These are phyloP conservation scores for Amaranthus hypochondriacus DNA, from an alignment of 148 eudicot species.

Conservation along the genomic window DNA sequence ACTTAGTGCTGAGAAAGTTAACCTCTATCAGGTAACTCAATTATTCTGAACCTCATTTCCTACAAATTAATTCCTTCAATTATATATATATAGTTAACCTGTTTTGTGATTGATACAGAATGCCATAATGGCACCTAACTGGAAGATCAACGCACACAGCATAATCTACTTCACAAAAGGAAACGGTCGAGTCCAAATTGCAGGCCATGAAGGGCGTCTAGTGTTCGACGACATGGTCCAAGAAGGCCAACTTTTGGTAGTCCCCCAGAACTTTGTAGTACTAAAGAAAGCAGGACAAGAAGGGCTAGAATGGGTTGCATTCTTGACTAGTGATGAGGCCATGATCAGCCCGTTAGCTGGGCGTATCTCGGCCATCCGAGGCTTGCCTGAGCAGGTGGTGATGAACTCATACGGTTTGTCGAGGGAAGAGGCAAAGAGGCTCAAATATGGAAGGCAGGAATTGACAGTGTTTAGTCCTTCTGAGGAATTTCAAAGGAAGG, in stretches of 20 bases:
- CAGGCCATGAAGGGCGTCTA: conserved; percentile 27
- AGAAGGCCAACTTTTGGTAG: conserved; percentile 50
- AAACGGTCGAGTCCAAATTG: conserved; percentile 45
- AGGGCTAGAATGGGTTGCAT: conserved; percentile 55
- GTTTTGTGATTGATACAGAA: conserved; percentile 25
- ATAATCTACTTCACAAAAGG: conserved; percentile 43
- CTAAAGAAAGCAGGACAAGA: conserved; percentile 40
- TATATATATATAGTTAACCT: neutral
- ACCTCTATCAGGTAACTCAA: conserved; percentile 42
- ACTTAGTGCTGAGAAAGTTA: conserved; percentile 48
- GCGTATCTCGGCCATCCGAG: conserved; percentile 39
- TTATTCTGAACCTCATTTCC: too few species aligned
- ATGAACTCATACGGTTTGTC: conserved; percentile 42
- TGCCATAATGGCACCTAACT: conserved; percentile 51
- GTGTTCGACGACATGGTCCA: conserved; percentile 44
- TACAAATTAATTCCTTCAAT: neutral
- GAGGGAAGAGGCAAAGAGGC: conserved; percentile 40
- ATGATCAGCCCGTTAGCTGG: conserved; percentile 41
- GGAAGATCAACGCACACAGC: conserved; percentile 58
- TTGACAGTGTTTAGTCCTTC: conserved; percentile 33
- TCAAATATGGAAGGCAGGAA: conserved; percentile 48
- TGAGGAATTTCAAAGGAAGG: conserved; percentile 11
- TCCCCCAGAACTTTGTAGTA: conserved; percentile 58
- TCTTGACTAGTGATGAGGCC: conserved; percentile 47
- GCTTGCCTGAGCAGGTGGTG: conserved; percentile 46